A percentile compares a stretch with the other conserved stretches of the same genome.
These are phyloP conservation scores for Elongisporangium undulatum DNA, from an alignment of 352 stramenopile genomes.

Conservation along the genomic window DNA sequence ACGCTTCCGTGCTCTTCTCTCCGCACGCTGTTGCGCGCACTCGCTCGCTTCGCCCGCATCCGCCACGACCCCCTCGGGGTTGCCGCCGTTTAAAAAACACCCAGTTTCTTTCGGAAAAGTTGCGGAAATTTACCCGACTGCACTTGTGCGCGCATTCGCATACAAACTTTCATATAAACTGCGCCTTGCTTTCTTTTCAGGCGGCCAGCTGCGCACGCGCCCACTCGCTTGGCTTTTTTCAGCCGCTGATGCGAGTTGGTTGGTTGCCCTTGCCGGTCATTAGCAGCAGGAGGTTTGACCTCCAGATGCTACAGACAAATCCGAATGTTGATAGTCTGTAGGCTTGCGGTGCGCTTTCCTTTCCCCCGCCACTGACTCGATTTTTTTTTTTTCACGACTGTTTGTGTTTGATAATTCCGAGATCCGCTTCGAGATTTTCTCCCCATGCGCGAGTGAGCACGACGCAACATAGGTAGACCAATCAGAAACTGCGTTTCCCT, in stretches of 20 bases:
- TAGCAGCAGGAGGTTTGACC: background rate
- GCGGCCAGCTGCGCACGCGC: background rate
- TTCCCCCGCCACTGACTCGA: background rate
- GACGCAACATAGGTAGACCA: background rate
- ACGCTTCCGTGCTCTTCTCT: background rate
- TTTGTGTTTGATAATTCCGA: background rate
- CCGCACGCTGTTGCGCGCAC: background rate
- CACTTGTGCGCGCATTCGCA: background rate
- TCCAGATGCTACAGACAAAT: background rate
- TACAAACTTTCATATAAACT: background rate
- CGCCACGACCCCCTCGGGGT: background rate
- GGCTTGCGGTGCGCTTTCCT: background rate
- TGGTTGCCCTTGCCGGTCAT: background rate
- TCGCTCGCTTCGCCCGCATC: background rate
- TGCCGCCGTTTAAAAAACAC: background rate
- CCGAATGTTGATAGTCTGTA: background rate
- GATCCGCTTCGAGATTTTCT: background rate
- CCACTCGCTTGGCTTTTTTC: background rate
- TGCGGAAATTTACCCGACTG: background rate
- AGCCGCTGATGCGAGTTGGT: background rate
- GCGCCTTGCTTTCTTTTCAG: background rate
- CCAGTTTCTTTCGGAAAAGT: background rate
- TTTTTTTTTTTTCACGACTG: background rate
- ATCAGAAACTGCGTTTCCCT: background rate
- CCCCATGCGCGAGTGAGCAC: background rate